Conservation (phyloP, 2,329 filamentous ascomycete species). For the Epichloe amarillans region DNA sequence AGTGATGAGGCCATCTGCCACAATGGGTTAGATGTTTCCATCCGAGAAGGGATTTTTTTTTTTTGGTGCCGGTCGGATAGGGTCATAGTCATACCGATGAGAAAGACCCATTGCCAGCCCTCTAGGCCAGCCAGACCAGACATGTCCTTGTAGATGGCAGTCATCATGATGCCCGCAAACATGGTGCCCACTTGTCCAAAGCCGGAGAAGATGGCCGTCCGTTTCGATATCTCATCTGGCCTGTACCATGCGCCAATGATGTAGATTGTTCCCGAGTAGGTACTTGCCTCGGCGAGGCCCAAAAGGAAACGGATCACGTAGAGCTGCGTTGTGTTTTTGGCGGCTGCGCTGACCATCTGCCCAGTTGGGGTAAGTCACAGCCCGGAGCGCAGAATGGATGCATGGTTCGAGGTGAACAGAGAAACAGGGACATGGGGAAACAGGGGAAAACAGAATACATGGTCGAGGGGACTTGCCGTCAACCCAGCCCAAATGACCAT, state of each 20-base stretch:
- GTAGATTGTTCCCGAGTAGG: slow-evolving; percentile 28
- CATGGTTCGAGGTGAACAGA: too few species aligned
- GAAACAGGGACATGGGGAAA: too few species aligned
- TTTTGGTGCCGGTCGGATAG: too few species aligned
- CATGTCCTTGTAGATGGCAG: slow-evolving; percentile 40
- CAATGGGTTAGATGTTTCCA: too few species aligned
- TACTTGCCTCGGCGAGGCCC: slow-evolving; percentile 25
- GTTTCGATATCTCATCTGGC: slow-evolving; percentile 45
- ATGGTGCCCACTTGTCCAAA: slow-evolving; percentile 44
- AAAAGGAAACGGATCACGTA: slow-evolving; percentile 21
- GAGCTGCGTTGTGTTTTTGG: neutral
- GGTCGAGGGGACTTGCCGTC: slow-evolving; percentile 22
- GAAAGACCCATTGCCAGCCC: slow-evolving; percentile 60
- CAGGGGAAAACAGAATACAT: neutral
- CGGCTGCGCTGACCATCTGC: neutral
- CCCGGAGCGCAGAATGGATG: neutral
- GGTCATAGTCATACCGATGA: slow-evolving; percentile 30
- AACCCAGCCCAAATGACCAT: slow-evolving; percentile 51
- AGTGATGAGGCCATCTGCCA: slow-evolving; percentile 35
- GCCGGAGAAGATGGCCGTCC: slow-evolving; percentile 48
- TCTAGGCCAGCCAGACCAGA: slow-evolving; percentile 37
- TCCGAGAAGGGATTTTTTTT: too few species aligned
- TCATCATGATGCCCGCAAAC: slow-evolving; percentile 42
- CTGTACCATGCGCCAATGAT: slow-evolving; percentile 45
- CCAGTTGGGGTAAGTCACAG: neutral